Evolutionary conservation across 805 yeast genomes (phyloP), one percentile per base, ranked within the genome.

Genomic region (Saccharomycopsis amapae): DNA sequence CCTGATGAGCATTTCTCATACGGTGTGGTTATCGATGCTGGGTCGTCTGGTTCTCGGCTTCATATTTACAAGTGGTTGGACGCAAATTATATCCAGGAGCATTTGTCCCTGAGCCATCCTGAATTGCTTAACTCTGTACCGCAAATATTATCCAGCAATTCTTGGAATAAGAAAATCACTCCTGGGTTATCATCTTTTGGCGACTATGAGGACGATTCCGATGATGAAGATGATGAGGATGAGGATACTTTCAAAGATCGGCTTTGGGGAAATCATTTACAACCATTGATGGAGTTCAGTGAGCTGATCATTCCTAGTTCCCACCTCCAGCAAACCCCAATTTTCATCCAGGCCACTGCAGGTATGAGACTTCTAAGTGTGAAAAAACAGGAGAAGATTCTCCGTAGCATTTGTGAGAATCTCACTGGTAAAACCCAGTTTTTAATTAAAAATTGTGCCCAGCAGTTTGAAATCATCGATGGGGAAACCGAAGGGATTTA

Each of bases 401-500:
- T 90, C 36, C 53, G 64, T 9, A 72, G 75, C 43, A 75, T 87
- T 0, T 90, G 97, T 61, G 46, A 61, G 6, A 62, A 69, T 6
- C 64, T 90, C 25, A 65, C 67, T 45, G 60, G 69, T 15, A 68
- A 81, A 36, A 70, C 87, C 2, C 62, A 68, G 10, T 90, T 90
- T 56, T 53, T 60, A n/a, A 40, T 70, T 12, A 53, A 57, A 6
- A 68, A 72, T 40, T 90, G 97, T 62, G 66, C 65, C 1, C 72
- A 80, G 6, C 88, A 85, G 56, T 79, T 93, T 7, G 80, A 84
- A 56, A 81, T 86, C 33, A 93, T 93, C 37, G 96, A 89, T 61
- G 98, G 98, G 18, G 90, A 85, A 55, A 78, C 88, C 1, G 98
- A 93, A 65, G 98, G 97, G 1, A 61, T 90, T 6, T 93, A 86